Base-by-base conservation (phyloP, 2,329 filamentous ascomycete genomes). In the Epichloe gansuensis region DNA sequence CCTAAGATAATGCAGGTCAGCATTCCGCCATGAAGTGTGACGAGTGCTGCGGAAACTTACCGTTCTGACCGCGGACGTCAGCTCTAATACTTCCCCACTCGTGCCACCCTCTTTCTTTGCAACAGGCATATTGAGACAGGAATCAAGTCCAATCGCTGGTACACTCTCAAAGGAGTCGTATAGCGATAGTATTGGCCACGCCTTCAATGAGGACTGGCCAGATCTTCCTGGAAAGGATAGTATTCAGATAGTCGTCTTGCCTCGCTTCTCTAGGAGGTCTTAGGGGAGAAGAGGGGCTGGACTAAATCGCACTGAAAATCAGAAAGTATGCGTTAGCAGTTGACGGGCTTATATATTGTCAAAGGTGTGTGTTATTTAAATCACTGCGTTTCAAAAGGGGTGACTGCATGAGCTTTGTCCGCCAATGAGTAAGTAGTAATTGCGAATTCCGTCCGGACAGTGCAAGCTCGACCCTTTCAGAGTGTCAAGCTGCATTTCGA, bases 1-100 rank as follows among this genome's bases (percentile, higher is more conserved):
- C 86, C 88, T 93, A 45, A 25, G 13, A 23, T 1, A 17, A 35
- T 42, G 37, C 15, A 45, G 21, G 35, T 51, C 31, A 52, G 50
- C 37, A n/a, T 39, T 12, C 12, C 12, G 21, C 17, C 51, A n/a
- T 9, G 25, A 23, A 31, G 15, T 12, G 23, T 31, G 13, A 17
- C 5, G 17, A 7, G 4, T 42, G 23, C 23, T 23, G 5, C 17
- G 23, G 45, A n/a, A 45, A 62, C 61, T 48, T 57, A 72, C 70
- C 69, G 53, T 71, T 72, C 48, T 69, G 69, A 52, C 55, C 55
- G 37, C 64, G 64, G 52, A 61, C 58, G 41, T 64, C 61, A 38
- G 56, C 43, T 55, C 67, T 67, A 39, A 59, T 58, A 58, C 56
- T 58, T 50, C 63, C 63, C 63, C 63, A 50, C 63, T 61, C 48